Conservation (phyloP, 2,329 filamentous ascomycete genomes). For the Biscogniauxia sp. region DNA sequence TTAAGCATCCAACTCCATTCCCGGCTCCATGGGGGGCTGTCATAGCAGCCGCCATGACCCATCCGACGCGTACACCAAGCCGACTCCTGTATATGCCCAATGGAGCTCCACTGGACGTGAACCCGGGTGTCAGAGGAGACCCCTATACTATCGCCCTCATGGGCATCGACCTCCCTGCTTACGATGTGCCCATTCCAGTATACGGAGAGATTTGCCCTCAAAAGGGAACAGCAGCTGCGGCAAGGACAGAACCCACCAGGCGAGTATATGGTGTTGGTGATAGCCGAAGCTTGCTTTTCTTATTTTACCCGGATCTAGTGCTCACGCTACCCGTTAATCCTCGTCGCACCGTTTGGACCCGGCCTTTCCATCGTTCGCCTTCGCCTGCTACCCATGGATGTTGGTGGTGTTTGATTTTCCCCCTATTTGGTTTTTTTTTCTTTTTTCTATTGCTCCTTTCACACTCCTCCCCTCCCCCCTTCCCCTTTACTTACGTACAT, state of each 20-base stretch:
- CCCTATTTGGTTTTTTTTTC: not conserved
- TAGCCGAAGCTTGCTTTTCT: not conserved
- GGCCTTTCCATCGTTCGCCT: not conserved
- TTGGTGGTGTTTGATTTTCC: not conserved
- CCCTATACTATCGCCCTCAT: not conserved
- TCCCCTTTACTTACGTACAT: too few relatives aligned
- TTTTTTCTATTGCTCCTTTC: not conserved
- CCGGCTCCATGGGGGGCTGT: not conserved
- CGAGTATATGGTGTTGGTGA: not conserved
- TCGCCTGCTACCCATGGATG: not conserved
- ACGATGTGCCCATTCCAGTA: not conserved
- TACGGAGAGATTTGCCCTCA: not conserved
- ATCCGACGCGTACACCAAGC: not conserved
- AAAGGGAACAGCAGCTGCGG: not conserved
- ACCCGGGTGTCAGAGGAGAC: constrained; percentile 2
- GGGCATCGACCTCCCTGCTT: not conserved
- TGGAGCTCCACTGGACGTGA: not conserved
- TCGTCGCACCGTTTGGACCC: not conserved
- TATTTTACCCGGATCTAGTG: not conserved
- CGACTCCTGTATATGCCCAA: not conserved
- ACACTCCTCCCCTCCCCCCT: not conserved
- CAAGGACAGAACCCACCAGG: not conserved
- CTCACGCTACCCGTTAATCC: not conserved
- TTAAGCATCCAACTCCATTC: not conserved
- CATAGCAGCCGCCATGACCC: not conserved